A percentile compares a stretch with the other conserved stretches of the same genome.
Conservation (phyloP, 129 eudicot species). For the Centrapalus pauciflorus region DNA sequence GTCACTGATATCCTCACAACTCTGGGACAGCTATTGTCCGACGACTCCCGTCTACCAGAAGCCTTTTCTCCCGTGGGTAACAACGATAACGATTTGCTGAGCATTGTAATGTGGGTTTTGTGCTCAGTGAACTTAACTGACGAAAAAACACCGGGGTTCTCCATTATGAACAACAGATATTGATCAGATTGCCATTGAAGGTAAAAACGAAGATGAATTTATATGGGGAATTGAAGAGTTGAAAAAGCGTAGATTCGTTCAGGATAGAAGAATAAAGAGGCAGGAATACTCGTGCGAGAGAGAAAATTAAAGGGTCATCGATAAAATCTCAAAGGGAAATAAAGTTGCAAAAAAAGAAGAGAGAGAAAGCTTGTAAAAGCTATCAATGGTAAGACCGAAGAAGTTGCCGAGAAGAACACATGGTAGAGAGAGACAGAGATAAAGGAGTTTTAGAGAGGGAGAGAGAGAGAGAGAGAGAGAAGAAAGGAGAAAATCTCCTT, state of each 20-base stretch:
- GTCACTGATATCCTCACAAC: slow-evolving; percentile 73
- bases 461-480: neutral
- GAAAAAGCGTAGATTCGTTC: slow-evolving; percentile 39
- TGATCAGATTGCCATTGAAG: slow-evolving; percentile 39
- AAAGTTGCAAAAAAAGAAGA: slow-evolving; percentile 30
- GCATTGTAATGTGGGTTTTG: slow-evolving; percentile 38
- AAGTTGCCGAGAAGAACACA: slow-evolving; percentile 6
- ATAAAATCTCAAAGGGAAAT: slow-evolving; percentile 14
- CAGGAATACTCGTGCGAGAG: slow-evolving; percentile 35
- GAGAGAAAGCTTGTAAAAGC: slow-evolving; percentile 18
- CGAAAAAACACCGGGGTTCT: slow-evolving; percentile 9
- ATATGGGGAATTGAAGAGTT: slow-evolving; percentile 1
- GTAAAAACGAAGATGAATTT: neutral
- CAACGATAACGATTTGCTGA: neutral
- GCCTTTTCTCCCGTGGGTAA: neutral
- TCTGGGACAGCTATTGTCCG: slow-evolving; percentile 16
- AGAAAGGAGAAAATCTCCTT: slow-evolving; percentile 21
- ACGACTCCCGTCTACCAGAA: neutral
- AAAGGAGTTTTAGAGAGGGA: neutral
- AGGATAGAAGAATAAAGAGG: slow-evolving; percentile 26
- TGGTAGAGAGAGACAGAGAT: neutral
- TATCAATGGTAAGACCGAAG: slow-evolving; percentile 4
- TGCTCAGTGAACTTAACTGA: slow-evolving; percentile 55
- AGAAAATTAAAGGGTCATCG: slow-evolving; percentile 18
- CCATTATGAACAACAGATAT: neutral